Evolutionary conservation across 257 asterid genomes (phyloP).

Genomic region (Scutellaria galericulata): DNA sequence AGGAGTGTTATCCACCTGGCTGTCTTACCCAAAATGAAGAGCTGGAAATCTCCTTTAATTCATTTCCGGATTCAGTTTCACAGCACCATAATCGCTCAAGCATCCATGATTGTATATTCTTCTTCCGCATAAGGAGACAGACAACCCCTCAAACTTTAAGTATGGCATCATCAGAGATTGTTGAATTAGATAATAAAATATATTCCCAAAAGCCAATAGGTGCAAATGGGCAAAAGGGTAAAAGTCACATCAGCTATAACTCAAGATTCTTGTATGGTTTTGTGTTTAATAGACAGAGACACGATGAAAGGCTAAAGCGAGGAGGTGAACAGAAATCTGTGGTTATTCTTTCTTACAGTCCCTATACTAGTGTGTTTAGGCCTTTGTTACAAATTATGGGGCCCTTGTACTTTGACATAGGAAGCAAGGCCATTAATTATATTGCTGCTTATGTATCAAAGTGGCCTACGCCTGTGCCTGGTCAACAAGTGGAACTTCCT

Average conservation of each 20-base stretch:
- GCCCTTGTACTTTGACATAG: conserved; percentile 90
- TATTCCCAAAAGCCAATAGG: conserved; percentile 40
- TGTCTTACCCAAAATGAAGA: conserved; percentile 87
- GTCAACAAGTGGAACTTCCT: conserved; percentile 86
- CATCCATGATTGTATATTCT: conserved; percentile 91
- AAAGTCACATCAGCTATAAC: conserved; percentile 36
- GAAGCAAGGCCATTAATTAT: conserved; percentile 83
- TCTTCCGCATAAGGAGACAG: conserved; percentile 78
- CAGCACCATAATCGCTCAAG: conserved; percentile 90
- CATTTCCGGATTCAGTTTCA: conserved; percentile 99
- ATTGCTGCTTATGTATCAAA: conserved; percentile 82
- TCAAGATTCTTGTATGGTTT: conserved; percentile 83
- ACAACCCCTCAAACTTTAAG: conserved; percentile 44
- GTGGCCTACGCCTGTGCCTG: conserved; percentile 92
- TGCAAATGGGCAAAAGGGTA: conserved; percentile 42
- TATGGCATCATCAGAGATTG: conserved; percentile 54
- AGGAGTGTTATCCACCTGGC: conserved; percentile 90
- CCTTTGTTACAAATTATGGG: conserved; percentile 96
- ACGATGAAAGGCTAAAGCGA: conserved; percentile 89
- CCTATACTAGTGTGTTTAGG: conserved; percentile 88
- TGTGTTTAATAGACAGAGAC: conserved; percentile 97
- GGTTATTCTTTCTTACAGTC: conserved; percentile 87
- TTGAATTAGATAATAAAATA: conserved; percentile 51
- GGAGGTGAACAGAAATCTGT: conserved; percentile 99
- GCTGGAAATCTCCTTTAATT: conserved; percentile 90